Conservation (phyloP, 2,329 filamentous ascomycete genomes). For the Xylaria sp. region DNA sequence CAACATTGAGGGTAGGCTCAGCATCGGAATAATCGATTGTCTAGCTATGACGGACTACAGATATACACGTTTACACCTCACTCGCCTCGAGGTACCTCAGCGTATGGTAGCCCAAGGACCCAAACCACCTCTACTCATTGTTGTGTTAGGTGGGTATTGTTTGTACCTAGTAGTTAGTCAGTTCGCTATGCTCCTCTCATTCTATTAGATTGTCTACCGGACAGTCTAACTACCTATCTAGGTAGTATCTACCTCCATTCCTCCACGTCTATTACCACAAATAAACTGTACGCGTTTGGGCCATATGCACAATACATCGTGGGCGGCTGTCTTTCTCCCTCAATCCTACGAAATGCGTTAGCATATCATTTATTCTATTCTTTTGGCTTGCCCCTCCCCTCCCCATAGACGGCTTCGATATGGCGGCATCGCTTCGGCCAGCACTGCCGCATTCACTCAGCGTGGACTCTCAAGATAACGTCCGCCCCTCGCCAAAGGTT, state of each 20-base stretch:
- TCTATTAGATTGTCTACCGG: background rate
- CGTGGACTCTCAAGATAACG: conserved; percentile 16
- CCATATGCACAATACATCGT: conserved; percentile 14
- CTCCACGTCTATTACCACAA: too few relatives aligned
- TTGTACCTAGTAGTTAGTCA: too few relatives aligned
- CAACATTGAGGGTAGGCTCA: background rate
- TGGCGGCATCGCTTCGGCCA: background rate
- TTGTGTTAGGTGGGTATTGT: too few relatives aligned
- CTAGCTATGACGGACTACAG: too few relatives aligned
- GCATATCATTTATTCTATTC: background rate
- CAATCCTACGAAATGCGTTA: conserved; percentile 9
- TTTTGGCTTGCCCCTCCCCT: too few relatives aligned
- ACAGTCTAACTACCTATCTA: background rate
- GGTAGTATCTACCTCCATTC: too few relatives aligned
- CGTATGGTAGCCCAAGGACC: too few relatives aligned
- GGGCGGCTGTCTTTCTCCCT: background rate
- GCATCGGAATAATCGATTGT: background rate
- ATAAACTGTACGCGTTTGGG: background rate
- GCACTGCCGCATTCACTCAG: background rate
- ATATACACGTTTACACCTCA: background rate
- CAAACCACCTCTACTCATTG: too few relatives aligned
- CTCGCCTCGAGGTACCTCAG: background rate
- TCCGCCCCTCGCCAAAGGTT: conserved; percentile 18
- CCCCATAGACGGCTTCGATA: background rate
- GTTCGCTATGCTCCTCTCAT: background rate